Conservation (phyloP, 1,284 basidiomycete genomes). For the Abortiporus biennis region DNA sequence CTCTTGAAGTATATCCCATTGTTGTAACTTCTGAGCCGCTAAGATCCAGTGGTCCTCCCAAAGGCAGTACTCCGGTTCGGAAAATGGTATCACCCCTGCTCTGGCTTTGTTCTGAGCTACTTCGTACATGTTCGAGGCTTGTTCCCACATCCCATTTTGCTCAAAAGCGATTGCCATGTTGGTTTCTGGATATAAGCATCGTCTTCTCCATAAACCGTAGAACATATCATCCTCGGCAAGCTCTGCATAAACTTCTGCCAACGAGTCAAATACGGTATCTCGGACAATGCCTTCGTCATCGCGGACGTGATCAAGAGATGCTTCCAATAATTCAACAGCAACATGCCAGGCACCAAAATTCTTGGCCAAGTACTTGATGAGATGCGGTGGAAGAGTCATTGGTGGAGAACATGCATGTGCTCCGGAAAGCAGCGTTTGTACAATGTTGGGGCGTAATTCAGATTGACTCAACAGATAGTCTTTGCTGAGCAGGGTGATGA, state of each 20-base stretch:
- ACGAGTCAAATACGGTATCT: conserved; percentile 85
- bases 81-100: conserved; percentile 82
- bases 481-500: conserved; percentile 88
- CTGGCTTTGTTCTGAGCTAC: conserved; percentile 86
- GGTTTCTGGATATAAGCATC: conserved; percentile 86
- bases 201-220: conserved; percentile 93
- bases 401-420: conserved; percentile 82
- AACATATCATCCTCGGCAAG: conserved; percentile 96
- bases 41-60: conserved; percentile 99
- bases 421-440: conserved; percentile 87
- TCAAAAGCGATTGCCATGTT: conserved; percentile 92
- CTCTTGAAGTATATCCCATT: conserved; percentile 95
- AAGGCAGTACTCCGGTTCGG: conserved; percentile 93
- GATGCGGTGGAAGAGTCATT: conserved; percentile 88
- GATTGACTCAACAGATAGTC: conserved; percentile 92
- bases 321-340: conserved; percentile 84
- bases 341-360: conserved; percentile 96
- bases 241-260: conserved; percentile 95
- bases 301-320: conserved; percentile 65
- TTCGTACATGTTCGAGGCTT: conserved; percentile 89
- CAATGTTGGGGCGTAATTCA: conserved; percentile 89
- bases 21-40: conserved; percentile 93
- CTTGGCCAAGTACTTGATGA: conserved; percentile 96
- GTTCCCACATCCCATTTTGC: conserved; percentile 97
- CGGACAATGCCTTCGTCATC: conserved; percentile 82